A percentile compares a stretch with the other conserved stretches of the same genome.
Evolutionary conservation across 257 asterid species (phyloP).

Genomic region (Jasminum sambac): DNA sequence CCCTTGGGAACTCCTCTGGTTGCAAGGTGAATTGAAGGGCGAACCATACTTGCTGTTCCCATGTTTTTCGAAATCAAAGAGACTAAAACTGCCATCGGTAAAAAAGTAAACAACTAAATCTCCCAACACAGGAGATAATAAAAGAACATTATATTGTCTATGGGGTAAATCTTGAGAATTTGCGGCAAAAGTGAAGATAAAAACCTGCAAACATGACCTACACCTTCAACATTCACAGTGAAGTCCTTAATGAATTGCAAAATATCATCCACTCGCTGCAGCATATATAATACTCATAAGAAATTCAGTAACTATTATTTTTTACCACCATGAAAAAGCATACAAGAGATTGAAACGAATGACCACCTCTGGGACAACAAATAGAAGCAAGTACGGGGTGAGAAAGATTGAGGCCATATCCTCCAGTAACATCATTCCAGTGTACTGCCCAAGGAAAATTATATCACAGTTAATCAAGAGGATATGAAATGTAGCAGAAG

Average conservation of each 20-base stretch:
- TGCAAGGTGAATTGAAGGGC: slow-evolving; percentile 50
- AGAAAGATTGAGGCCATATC: slow-evolving; percentile 97
- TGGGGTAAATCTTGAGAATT: slow-evolving; percentile 12
- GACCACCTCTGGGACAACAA: slow-evolving; percentile 87
- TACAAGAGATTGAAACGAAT: not conserved
- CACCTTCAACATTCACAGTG: slow-evolving; percentile 87
- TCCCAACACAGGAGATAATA: not conserved
- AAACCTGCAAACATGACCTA: slow-evolving; percentile 92
- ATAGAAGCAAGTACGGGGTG: slow-evolving; percentile 81
- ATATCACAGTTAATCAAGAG: not conserved
- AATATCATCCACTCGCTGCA: slow-evolving; percentile 79
- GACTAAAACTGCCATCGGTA: slow-evolving; percentile 68
- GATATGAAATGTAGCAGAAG: not conserved
- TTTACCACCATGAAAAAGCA: not conserved
- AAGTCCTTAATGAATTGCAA: slow-evolving; percentile 79
- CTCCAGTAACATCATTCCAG: slow-evolving; percentile 91
- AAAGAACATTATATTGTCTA: not conserved
- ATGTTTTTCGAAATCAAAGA: slow-evolving; percentile 75
- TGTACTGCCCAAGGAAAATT: slow-evolving; percentile 60
- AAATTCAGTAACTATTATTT: slow-evolving; percentile 17
- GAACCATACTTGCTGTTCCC: slow-evolving; percentile 86
- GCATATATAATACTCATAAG: slow-evolving; percentile 20
- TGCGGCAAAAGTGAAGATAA: slow-evolving; percentile 12
- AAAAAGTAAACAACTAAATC: not conserved
- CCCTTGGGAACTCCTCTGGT: slow-evolving; percentile 91